These are phyloP conservation scores for Porcisia hertigi DNA, from an alignment of 208 protist species.

Conservation along the genomic window DNA sequence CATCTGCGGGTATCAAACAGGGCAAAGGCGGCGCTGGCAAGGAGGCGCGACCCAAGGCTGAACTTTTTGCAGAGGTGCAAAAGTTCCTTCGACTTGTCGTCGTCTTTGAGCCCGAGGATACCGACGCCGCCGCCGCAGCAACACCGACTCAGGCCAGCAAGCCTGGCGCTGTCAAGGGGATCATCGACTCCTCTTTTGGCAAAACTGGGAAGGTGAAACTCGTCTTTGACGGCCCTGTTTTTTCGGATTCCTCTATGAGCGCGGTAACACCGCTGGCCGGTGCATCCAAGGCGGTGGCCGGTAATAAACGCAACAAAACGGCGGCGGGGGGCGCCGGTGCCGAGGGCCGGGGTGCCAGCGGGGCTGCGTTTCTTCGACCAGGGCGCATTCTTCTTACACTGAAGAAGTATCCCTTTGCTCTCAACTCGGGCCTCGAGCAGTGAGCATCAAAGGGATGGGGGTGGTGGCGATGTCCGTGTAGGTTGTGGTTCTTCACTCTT, in stretches of 20 bases:
- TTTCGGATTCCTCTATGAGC: slow-evolving; percentile 20
- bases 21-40: neutral
- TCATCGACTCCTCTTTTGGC: slow-evolving; percentile 81
- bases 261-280: neutral
- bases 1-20: neutral
- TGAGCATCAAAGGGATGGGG: slow-evolving; percentile 4
- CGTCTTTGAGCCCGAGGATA: slow-evolving; percentile 34
- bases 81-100: slow-evolving; percentile 72
- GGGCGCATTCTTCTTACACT: slow-evolving; percentile 49
- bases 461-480: neutral
- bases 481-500: neutral
- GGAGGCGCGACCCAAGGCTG: slow-evolving; percentile 33
- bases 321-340: slow-evolving; percentile 6
- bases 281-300: neutral
- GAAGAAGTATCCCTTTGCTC: slow-evolving; percentile 71
- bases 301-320: slow-evolving; percentile 21
- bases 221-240: slow-evolving; percentile 54
- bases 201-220: slow-evolving; percentile 83
- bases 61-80: slow-evolving; percentile 67
- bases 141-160: neutral
- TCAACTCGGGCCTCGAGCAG: slow-evolving; percentile 56
- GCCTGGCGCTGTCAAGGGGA: slow-evolving; percentile 26
- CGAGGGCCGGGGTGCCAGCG: neutral
- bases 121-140: neutral
- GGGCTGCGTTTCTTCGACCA: slow-evolving; percentile 11